Evolutionary conservation across 2,329 filamentous ascomycete species (phyloP).

Genomic region (Cryphonectria nitschkei): DNA sequence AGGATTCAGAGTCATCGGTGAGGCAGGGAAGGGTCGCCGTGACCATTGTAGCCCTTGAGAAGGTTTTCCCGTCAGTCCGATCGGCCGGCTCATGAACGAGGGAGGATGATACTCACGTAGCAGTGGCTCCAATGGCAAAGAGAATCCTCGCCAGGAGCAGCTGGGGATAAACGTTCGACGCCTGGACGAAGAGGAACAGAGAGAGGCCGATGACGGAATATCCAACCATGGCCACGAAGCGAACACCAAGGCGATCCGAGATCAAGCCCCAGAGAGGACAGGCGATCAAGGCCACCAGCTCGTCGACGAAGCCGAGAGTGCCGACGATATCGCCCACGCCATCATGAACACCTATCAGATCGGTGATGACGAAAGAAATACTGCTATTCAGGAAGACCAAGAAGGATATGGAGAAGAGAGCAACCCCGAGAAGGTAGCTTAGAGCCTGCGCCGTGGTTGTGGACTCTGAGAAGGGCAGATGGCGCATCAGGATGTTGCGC

Average conservation of each 20-base stretch:
- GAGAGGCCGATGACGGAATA: conserved; percentile 81
- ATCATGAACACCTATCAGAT: conserved; percentile 74
- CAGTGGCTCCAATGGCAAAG: conserved; percentile 91
- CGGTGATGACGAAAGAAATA: conserved; percentile 83
- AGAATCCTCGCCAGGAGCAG: conserved; percentile 81
- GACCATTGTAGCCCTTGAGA: conserved; percentile 81
- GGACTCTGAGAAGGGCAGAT: conserved; percentile 61
- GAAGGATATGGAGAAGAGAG: conserved; percentile 86
- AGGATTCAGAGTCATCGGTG: conserved; percentile 53
- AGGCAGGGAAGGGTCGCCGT: conserved; percentile 85
- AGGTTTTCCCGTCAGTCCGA: conserved; percentile 17
- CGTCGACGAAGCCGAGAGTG: conserved; percentile 83
- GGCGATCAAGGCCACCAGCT: conserved; percentile 78
- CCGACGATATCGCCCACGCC: conserved; percentile 80
- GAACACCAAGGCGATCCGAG: conserved; percentile 76
- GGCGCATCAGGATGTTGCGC: conserved; percentile 42
- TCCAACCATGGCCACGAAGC: conserved; percentile 73
- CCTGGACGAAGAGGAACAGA: conserved; percentile 82
- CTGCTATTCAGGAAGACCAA: conserved; percentile 88
- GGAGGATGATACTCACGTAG: conserved; percentile 59
- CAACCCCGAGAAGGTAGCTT: conserved; percentile 80
- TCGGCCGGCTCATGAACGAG: neutral
- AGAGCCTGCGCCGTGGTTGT: conserved; percentile 66
- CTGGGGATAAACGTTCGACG: conserved; percentile 84
- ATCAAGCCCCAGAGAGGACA: conserved; percentile 80